A percentile compares a stretch with the other conserved stretches of the same genome.
Conservation (phyloP, 768 basidiomycete species). For the Xerocomellus intermedius region DNA sequence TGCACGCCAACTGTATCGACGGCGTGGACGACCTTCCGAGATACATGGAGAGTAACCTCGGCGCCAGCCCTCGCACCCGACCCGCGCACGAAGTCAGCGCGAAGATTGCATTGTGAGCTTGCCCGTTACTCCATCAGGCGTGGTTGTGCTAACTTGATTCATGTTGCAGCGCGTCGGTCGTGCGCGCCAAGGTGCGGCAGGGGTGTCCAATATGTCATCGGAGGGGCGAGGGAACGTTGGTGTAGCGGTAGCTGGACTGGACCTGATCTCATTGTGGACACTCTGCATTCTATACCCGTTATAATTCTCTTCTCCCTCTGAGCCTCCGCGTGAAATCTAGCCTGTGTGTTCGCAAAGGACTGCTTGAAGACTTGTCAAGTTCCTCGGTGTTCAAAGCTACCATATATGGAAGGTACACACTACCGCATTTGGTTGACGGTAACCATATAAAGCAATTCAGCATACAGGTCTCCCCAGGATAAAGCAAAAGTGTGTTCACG, state of each 20-base stretch:
- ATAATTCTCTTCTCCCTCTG: neutral
- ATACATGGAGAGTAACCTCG: conserved; percentile 52
- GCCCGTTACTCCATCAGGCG: too few species aligned
- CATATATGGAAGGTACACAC: neutral
- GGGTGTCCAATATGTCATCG: conserved; percentile 80
- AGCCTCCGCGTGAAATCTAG: neutral
- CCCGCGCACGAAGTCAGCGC: conserved; percentile 51
- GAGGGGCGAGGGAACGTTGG: conserved; percentile 45
- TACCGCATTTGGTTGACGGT: neutral
- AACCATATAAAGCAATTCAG: conserved; percentile 4
- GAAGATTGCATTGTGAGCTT: conserved; percentile 75
- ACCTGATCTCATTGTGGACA: conserved; percentile 12
- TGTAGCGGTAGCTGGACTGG: neutral
- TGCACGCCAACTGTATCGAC: conserved; percentile 78
- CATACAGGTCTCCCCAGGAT: conserved; percentile 11
- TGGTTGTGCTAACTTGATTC: neutral
- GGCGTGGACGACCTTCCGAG: conserved; percentile 62
- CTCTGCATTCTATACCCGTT: conserved; percentile 15
- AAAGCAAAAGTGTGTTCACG: conserved; percentile 18
- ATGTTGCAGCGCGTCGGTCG: conserved; percentile 60
- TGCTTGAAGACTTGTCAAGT: neutral
- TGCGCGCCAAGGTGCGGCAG: conserved; percentile 58
- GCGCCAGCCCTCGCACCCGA: conserved; percentile 39
- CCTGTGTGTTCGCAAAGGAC: neutral
- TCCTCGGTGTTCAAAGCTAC: neutral